A percentile compares a stretch with the other conserved stretches of the same genome.
Conservation (phyloP, 768 basidiomycete species). For the Roridomyces roridus region DNA sequence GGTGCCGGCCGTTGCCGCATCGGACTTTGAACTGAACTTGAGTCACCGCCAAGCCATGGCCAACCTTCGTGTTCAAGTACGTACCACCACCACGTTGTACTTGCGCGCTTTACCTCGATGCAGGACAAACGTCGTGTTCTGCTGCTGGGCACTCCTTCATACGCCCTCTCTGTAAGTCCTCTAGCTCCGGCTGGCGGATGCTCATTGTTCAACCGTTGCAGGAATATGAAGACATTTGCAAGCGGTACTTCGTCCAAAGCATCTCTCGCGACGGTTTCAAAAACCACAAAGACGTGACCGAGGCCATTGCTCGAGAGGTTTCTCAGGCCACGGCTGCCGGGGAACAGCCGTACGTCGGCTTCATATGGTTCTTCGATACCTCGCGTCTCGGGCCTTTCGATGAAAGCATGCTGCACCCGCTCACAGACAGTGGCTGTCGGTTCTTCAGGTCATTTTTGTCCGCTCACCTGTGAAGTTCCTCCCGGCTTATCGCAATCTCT, state of each 20-base stretch:
- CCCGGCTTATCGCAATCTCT: constrained; percentile 3
- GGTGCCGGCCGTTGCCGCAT: too few species aligned
- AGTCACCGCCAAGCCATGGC: too few species aligned
- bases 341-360: constrained; percentile 16
- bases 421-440: constrained; percentile 16
- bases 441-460: constrained; percentile 14
- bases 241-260: constrained; percentile 16
- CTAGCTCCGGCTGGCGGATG: too few species aligned
- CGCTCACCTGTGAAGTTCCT: not conserved
- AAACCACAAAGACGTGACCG: not conserved
- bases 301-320: constrained; percentile 17
- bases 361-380: constrained; percentile 21
- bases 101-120: too few species aligned
- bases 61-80: too few species aligned
- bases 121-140: too few species aligned
- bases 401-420: constrained; percentile 17
- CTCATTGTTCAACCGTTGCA: not conserved
- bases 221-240: constrained; percentile 13
- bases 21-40: too few species aligned
- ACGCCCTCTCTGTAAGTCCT: too few species aligned
- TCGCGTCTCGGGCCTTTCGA: constrained; percentile 9
- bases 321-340: constrained; percentile 9
- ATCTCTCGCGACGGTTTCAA: constrained; percentile 5
- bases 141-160: too few species aligned
- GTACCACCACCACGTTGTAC: too few species aligned